These are phyloP conservation scores for Edaphochlamys debaryana DNA, from an alignment of 139 green algal species.

Conservation along the genomic window DNA sequence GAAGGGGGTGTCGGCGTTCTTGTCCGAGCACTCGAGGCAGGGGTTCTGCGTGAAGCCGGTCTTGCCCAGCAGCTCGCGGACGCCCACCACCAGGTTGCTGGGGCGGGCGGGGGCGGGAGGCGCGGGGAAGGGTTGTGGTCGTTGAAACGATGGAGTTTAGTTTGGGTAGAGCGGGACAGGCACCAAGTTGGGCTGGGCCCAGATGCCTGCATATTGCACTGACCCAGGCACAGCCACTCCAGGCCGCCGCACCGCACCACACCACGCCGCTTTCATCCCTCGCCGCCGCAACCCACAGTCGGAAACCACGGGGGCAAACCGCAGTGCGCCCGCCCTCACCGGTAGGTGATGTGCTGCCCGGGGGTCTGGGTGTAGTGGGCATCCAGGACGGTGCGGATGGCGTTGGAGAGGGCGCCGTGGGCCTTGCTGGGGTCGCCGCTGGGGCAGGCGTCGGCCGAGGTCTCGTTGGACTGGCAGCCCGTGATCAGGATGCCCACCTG, in stretches of 20 bases:
- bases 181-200: neutral
- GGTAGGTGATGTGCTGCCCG: constrained; percentile 52
- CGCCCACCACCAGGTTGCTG: constrained; percentile 60
- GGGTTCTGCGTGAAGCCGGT: constrained; percentile 69
- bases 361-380: constrained; percentile 52
- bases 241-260: no score
- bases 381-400: constrained; percentile 59
- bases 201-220: no score
- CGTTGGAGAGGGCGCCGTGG: constrained; percentile 73
- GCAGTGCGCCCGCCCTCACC: constrained; percentile 11
- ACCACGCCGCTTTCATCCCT: no score
- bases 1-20: constrained; percentile 64
- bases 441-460: constrained; percentile 72
- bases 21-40: constrained; percentile 70
- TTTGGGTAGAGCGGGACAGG: neutral
- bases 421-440: constrained; percentile 61
- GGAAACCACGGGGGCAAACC: no score
- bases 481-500: constrained; percentile 73
- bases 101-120: neutral
- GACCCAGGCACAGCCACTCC: no score
- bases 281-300: no score
- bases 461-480: constrained; percentile 70
- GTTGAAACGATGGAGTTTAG: neutral
- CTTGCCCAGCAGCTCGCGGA: constrained; percentile 60
- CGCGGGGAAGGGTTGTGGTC: neutral